phyloP scores from a whole-genome alignment of 805 yeast genomes.

The Candida fluviatilis region DNA sequence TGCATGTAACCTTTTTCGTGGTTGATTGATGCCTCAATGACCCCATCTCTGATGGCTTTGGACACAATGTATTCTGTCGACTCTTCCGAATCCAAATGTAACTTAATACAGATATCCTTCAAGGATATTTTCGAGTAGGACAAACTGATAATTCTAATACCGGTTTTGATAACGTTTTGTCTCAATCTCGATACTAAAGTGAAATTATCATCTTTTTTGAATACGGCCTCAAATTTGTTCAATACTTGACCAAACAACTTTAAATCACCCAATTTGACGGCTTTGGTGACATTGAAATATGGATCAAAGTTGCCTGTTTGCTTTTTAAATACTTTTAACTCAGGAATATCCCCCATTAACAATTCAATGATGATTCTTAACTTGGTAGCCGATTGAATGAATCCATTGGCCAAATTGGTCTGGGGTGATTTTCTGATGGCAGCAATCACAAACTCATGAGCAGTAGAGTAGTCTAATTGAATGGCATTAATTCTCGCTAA shows the following conservation, averaged over 20 bases:
- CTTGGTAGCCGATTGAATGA: conserved; percentile 85
- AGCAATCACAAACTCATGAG: conserved; percentile 86
- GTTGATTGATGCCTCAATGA: conserved; percentile 89
- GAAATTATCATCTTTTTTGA: conserved; percentile 75
- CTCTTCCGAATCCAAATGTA: conserved; percentile 90
- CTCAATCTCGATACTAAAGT: conserved; percentile 84
- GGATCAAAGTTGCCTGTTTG: conserved; percentile 62
- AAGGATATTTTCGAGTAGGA: conserved; percentile 88
- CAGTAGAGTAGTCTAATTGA: conserved; percentile 87
- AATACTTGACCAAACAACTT: conserved; percentile 72
- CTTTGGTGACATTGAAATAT: conserved; percentile 81
- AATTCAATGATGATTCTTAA: conserved; percentile 83
- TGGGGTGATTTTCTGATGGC: conserved; percentile 97
- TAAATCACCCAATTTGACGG: conserved; percentile 90
- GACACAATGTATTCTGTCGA: conserved; percentile 96
- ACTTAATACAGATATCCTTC: conserved; percentile 88
- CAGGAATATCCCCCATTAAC: conserved; percentile 96
- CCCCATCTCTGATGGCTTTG: conserved; percentile 95
- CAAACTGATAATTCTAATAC: conserved; percentile 87
- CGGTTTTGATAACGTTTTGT: conserved; percentile 97
- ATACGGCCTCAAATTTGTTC: conserved; percentile 52
- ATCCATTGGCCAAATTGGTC: conserved; percentile 78
- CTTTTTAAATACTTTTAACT: conserved; percentile 73
- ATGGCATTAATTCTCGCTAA: conserved; percentile 87
- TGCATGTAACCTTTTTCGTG: conserved; percentile 91